Conservation (phyloP, 495 filamentous ascomycete species). For the Daldinia vernicosa region DNA sequence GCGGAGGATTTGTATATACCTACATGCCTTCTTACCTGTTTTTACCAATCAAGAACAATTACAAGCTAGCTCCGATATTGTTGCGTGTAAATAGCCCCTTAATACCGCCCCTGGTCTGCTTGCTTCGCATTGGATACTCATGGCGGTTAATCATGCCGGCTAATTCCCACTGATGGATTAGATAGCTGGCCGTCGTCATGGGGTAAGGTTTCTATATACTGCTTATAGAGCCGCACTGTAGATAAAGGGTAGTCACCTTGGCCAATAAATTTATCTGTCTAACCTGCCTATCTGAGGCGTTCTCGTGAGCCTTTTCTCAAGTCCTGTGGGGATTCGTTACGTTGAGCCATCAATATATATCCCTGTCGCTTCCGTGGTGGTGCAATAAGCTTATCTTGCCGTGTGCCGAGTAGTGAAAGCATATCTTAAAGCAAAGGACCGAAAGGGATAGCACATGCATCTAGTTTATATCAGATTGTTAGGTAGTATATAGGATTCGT, state of each 20-base stretch:
- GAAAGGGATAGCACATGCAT: not conserved
- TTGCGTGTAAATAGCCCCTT: too few species aligned
- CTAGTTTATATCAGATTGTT: not conserved
- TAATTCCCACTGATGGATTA: constrained; percentile 4
- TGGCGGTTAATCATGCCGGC: constrained; percentile 35
- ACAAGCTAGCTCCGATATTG: too few species aligned
- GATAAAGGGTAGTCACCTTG: constrained; percentile 7
- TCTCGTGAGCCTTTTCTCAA: constrained; percentile 10
- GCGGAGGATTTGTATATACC: constrained; percentile 11
- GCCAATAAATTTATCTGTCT: constrained; percentile 15
- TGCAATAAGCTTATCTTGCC: constrained; percentile 30
- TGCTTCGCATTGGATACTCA: constrained; percentile 13
- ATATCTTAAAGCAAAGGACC: constrained; percentile 9
- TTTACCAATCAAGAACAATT: not conserved
- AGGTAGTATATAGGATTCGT: not conserved
- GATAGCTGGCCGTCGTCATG: constrained; percentile 19
- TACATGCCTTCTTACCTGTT: not conserved
- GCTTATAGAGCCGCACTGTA: constrained; percentile 21
- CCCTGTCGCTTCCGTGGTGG: constrained; percentile 3
- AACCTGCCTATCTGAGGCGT: constrained; percentile 35
- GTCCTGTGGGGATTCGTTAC: not conserved
- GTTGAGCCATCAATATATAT: constrained; percentile 8
- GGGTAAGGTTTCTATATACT: constrained; percentile 4
- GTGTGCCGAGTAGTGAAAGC: not conserved
- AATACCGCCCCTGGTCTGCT: not conserved